These are phyloP conservation scores for Phytophthora crassamura DNA, from an alignment of 352 stramenopile species.

Conservation along the genomic window DNA sequence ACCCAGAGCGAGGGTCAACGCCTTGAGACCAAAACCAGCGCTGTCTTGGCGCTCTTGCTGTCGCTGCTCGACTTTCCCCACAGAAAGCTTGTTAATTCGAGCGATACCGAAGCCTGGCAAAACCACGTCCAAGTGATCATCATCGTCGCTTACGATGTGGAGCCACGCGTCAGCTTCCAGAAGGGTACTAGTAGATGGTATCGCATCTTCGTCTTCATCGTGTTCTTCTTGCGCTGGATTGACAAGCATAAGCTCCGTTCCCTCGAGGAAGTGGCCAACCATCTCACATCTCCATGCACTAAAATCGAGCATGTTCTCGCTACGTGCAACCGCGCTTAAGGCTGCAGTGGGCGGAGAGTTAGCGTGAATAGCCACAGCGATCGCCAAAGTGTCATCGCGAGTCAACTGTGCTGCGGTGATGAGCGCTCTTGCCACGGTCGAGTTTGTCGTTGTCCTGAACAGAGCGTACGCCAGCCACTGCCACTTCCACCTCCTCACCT, in stretches of 20 bases:
- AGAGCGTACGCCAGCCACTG: constrained; percentile 42
- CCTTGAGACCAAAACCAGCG: constrained; percentile 9
- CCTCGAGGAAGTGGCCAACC: constrained; percentile 20
- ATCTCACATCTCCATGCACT: constrained; percentile 8
- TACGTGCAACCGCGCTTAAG: background rate
- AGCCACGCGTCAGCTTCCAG: constrained; percentile 28
- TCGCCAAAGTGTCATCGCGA: constrained; percentile 17
- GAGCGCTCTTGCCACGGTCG: constrained; percentile 19
- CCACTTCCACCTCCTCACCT: constrained; percentile 39
- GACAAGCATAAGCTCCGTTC: constrained; percentile 15
- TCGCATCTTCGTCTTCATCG: background rate
- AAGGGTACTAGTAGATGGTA: constrained; percentile 5
- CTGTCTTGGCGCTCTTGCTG: background rate
- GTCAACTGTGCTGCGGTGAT: constrained; percentile 32
- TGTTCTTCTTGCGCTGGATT: constrained; percentile 1
- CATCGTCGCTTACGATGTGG: constrained; percentile 25
- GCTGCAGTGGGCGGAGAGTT: constrained; percentile 23
- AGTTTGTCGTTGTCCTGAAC: constrained; percentile 28
- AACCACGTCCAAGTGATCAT: constrained; percentile 29
- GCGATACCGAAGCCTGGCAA: constrained; percentile 38
- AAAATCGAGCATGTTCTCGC: constrained; percentile 8
- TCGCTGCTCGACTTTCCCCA: background rate
- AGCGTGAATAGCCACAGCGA: constrained; percentile 22
- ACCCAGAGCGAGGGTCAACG: constrained; percentile 27
- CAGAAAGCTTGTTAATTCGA: constrained; percentile 5